Evolutionary conservation across 768 basidiomycete genomes (phyloP).

Genomic region (Chiua virens): DNA sequence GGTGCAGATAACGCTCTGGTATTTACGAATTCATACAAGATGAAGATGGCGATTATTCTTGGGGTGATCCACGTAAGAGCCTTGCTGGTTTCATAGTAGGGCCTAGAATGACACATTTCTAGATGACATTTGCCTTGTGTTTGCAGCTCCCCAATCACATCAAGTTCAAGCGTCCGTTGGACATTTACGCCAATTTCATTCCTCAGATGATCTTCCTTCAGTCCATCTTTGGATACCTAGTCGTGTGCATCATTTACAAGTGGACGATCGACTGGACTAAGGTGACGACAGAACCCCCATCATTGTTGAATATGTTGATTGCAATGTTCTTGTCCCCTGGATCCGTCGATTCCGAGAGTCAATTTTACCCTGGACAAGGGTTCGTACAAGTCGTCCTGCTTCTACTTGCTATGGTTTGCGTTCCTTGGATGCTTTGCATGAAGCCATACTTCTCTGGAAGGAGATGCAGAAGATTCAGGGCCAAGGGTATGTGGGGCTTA

Average conservation of each 20-base stretch:
- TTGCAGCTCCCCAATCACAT: slow-evolving; percentile 95
- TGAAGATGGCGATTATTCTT: slow-evolving; percentile 98
- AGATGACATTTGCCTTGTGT: slow-evolving; percentile 99
- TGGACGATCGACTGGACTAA: slow-evolving; percentile 93
- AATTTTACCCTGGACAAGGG: slow-evolving; percentile 87
- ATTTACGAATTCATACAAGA: slow-evolving; percentile 99
- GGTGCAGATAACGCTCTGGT: slow-evolving; percentile 87
- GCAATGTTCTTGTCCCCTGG: slow-evolving; percentile 95
- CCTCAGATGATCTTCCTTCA: slow-evolving; percentile 98
- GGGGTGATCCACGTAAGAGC: slow-evolving; percentile 90
- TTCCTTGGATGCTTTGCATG: slow-evolving; percentile 90
- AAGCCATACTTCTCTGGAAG: slow-evolving; percentile 94
- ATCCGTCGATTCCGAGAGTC: slow-evolving; percentile 59
- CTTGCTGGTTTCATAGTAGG: neutral
- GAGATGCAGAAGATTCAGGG: slow-evolving; percentile 82
- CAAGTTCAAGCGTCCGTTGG: slow-evolving; percentile 83
- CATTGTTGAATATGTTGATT: slow-evolving; percentile 94
- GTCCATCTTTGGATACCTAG: slow-evolving; percentile 96
- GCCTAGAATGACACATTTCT: slow-evolving; percentile 14
- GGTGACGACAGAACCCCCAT: slow-evolving; percentile 71
- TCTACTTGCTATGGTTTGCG: slow-evolving; percentile 77
- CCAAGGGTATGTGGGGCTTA: slow-evolving; percentile 80
- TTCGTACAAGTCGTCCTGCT: slow-evolving; percentile 79
- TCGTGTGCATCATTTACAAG: slow-evolving; percentile 93
- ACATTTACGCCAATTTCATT: slow-evolving; percentile 93